These are phyloP conservation scores for Fusarium phyllophilum DNA, from an alignment of 2,329 filamentous ascomycete species.

Conservation along the genomic window DNA sequence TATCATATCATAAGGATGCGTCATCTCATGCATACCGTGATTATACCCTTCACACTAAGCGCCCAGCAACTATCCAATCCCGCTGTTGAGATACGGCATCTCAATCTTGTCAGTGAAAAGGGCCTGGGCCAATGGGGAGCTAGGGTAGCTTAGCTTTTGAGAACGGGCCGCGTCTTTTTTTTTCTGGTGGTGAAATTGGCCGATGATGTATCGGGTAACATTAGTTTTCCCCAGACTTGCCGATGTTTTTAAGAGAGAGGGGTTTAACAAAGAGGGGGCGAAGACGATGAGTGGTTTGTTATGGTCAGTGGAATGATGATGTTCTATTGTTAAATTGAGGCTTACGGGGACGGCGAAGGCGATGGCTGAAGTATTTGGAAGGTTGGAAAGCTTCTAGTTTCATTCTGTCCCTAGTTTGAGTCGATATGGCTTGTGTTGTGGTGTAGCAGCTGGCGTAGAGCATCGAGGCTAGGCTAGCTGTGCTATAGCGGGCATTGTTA, in stretches of 20 bases:
- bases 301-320: neutral
- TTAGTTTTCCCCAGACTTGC: slow-evolving; percentile 1
- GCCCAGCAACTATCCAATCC: neutral
- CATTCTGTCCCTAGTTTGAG: neutral
- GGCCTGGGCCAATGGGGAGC: neutral
- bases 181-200: neutral
- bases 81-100: neutral
- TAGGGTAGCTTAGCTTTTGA: neutral
- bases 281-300: neutral
- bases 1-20: neutral
- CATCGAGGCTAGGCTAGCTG: neutral
- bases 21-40: neutral
- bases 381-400: neutral
- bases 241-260: neutral
- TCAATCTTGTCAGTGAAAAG: neutral
- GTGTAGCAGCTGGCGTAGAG: neutral
- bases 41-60: neutral
- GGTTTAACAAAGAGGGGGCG: neutral
- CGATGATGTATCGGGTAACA: neutral
- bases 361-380: slow-evolving; percentile 3
- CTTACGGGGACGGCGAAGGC: slow-evolving; percentile 25
- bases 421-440: neutral
- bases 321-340: neutral
- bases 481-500: neutral
- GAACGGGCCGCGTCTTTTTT: neutral